Conservation (phyloP, 306 rosid species). For the Pachyrhizus erosus region DNA sequence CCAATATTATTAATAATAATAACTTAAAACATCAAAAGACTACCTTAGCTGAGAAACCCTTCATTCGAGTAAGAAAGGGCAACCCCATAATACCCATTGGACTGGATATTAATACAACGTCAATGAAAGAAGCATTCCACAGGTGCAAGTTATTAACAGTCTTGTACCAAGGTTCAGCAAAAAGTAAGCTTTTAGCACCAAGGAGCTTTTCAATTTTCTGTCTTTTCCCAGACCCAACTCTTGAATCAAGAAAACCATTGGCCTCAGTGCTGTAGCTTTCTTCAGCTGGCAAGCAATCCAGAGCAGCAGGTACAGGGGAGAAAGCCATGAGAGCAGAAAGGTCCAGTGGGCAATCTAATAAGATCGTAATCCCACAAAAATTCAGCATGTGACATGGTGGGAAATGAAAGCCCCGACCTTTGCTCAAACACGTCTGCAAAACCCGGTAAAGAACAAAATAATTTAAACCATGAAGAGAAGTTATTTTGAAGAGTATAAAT, state of each 20-base stretch:
- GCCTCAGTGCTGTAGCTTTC: slow-evolving; percentile 36
- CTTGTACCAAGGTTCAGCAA: slow-evolving; percentile 85
- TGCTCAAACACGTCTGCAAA: slow-evolving; percentile 77
- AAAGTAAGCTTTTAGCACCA: slow-evolving; percentile 56
- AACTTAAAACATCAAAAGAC: slow-evolving; percentile 11
- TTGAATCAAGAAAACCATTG: slow-evolving; percentile 31
- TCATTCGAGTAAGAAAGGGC: slow-evolving; percentile 74
- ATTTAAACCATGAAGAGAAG: neutral
- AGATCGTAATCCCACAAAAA: slow-evolving; percentile 74
- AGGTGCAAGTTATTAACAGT: slow-evolving; percentile 65
- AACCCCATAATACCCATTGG: slow-evolving; percentile 93
- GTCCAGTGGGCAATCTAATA: slow-evolving; percentile 85
- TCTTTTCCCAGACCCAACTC: slow-evolving; percentile 46
- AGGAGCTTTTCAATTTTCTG: slow-evolving; percentile 61
- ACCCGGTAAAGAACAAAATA: neutral
- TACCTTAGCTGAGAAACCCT: slow-evolving; percentile 88
- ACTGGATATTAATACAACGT: slow-evolving; percentile 77
- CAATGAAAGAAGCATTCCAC: slow-evolving; percentile 70
- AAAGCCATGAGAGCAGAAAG: slow-evolving; percentile 76
- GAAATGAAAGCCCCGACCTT: slow-evolving; percentile 73
- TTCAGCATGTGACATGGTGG: slow-evolving; percentile 85
- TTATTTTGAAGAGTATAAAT: neutral
- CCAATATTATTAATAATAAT: slow-evolving; percentile 6
- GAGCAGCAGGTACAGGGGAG: slow-evolving; percentile 70
- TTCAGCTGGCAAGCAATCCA: slow-evolving; percentile 33